Evolutionary conservation across 179 eudicot genomes (phyloP).

Genomic region (Actinidia arguta): DNA sequence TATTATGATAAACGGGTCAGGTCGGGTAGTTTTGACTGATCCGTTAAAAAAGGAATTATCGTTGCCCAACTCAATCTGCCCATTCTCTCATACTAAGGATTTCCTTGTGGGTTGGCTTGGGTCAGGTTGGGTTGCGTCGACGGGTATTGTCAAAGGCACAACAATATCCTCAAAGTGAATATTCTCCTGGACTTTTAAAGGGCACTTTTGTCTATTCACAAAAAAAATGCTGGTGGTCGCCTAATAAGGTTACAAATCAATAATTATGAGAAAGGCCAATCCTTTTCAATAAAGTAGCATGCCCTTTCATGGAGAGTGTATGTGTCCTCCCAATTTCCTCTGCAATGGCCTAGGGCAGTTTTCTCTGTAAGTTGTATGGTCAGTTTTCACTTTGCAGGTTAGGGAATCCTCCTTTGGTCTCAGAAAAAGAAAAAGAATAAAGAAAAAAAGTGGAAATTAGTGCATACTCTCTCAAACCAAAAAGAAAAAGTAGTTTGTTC

Average conservation of each 20-base stretch:
- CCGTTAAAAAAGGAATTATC: too few species aligned
- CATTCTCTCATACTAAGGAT: too few species aligned
- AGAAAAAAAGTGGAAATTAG: not conserved
- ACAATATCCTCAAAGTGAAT: not conserved
- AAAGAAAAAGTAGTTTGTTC: not conserved
- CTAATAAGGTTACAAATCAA: too few species aligned
- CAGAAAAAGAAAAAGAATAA: not conserved
- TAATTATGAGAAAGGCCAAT: not conserved
- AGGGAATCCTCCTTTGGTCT: not conserved
- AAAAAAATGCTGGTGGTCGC: too few species aligned
- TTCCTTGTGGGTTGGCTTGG: too few species aligned
- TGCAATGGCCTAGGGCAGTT: not conserved
- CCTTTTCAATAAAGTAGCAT: not conserved
- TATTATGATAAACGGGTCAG: too few species aligned
- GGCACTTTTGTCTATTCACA: not conserved
- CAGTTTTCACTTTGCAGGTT: slow-evolving; percentile 1
- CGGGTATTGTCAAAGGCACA: too few species aligned
- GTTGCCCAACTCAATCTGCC: too few species aligned
- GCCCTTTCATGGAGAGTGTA: not conserved
- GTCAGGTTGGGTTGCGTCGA: too few species aligned
- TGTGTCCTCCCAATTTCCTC: not conserved
- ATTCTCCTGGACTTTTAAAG: not conserved
- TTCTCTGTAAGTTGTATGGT: not conserved
- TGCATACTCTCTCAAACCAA: not conserved
- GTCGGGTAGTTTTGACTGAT: too few species aligned